These are phyloP conservation scores for Bauhinia variegata DNA, from an alignment of 306 rosid genomes.

Conservation along the genomic window DNA sequence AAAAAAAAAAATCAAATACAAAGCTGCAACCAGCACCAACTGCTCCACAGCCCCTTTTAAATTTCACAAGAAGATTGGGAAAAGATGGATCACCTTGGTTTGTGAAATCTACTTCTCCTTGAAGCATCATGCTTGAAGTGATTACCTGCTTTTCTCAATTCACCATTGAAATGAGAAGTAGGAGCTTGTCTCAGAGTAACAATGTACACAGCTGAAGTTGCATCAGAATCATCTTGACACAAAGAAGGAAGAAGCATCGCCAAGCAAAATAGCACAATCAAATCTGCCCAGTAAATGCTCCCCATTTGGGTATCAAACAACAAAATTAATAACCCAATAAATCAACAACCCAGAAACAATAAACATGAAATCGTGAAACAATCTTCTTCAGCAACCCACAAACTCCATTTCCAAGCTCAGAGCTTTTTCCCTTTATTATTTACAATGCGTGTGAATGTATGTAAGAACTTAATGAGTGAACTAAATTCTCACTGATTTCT, in stretches of 20 bases:
- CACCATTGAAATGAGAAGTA: constrained; percentile 56
- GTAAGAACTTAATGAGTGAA: not conserved
- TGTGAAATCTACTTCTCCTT: constrained; percentile 62
- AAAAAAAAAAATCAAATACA: not conserved
- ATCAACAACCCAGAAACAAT: constrained; percentile 29
- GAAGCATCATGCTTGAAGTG: constrained; percentile 46
- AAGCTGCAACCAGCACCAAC: not conserved
- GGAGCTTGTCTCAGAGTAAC: constrained; percentile 77
- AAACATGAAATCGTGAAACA: constrained; percentile 23
- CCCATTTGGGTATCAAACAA: constrained; percentile 54
- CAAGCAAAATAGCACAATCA: constrained; percentile 50
- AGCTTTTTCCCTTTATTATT: constrained; percentile 23
- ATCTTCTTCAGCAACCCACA: constrained; percentile 40
- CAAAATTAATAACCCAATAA: constrained; percentile 28
- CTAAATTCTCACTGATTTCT: constrained; percentile 37
- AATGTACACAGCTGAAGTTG: constrained; percentile 67
- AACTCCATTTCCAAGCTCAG: constrained; percentile 45
- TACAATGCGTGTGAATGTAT: constrained; percentile 1
- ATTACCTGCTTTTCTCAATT: constrained; percentile 50
- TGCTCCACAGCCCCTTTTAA: constrained; percentile 7
- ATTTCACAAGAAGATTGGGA: not conserved
- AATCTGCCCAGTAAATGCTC: constrained; percentile 41
- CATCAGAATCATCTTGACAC: constrained; percentile 59
- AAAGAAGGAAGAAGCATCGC: constrained; percentile 47
- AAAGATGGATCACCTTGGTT: constrained; percentile 57